Base-by-base conservation (phyloP, 306 rosid genomes). In the Carpinus viminea region DNA sequence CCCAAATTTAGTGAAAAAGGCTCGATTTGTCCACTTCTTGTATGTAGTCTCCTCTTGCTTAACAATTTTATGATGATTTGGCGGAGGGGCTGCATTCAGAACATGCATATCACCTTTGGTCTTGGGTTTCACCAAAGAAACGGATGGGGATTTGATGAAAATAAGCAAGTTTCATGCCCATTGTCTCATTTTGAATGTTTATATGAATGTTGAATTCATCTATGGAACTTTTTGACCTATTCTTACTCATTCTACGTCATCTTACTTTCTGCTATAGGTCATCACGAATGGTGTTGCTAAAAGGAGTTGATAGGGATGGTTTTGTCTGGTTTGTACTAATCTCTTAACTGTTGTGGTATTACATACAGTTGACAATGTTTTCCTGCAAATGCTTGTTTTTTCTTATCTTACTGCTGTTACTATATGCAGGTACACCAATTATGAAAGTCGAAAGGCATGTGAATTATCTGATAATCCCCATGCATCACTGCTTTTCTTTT, bases 231-330 rank as follows among this genome's bases (percentile, higher is more conserved):
- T 74, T 45, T 50, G 69, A 68, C 65, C 54, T 71, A 61, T 66
- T 83, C 68, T 74, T 68, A 76, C 74, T 88, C 76, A 78, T 61
- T 81, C 64, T 76, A 72, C 66, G 43, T 86, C 28, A 46, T 77
- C 45, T 75, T 26, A 28, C 69, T 68, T 70, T 84, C 79, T 76
- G 81, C 81, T 81, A 52, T 88, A 95, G 99, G 78, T 93, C 99
- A 78, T 93, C 98, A 55, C 89, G 98, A 68, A 91, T 93, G 82
- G 98, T 95, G 70, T 79, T 93, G 90, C 91, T 95, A 38, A 95
- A 95, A 83, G 99, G 98, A 38, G 82, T 91, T 61, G 98, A 95
- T 75, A 88, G 90, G 82, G 91, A 85, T 36, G 96, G 99, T 68
- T 95, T 95, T 91, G 94, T 95, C 76, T 95, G 99, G 98, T 95